Evolutionary conservation across 805 yeast species (phyloP), one percentile per base, ranked within the genome.

Genomic region (Yarrowia sp.): DNA sequence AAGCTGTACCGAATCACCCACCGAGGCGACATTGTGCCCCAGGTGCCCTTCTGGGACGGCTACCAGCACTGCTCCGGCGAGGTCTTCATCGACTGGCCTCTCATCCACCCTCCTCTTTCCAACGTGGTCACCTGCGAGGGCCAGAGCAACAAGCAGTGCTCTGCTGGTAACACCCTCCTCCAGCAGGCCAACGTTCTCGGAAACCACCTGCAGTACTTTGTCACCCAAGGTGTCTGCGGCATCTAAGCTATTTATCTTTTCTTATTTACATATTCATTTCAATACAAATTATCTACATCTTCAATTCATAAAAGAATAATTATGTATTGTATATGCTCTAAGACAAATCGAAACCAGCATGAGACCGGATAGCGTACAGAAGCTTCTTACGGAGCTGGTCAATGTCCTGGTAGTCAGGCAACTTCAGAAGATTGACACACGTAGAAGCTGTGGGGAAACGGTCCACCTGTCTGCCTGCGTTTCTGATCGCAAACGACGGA

Each of bases 361-460:
- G 90, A 0, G 92, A 79, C 62, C 84, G 83, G 55, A 94, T 91
- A 0, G 97, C 84, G 71, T 87, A 90, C 22, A 90, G 70, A 60
- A 93, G 73, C 71, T 91, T 92, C 42, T 80, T 74, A 62, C 79
- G 79, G 42, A 94, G 74, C 1, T 80, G 24, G 39, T 77, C 72
- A 68, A 84, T 87, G 66, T 87, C 76, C 66, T 77, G 74, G 72
- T 94, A 94, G 70, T 91, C 87, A 0, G 99, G 99, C 25, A 94
- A 73, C 69, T 87, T 91, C 64, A 94, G 76, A 63, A 94, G 73
- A 70, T 94, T 94, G 29, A 91, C 89, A 77, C 99, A 94, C 0
- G 99, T 94, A 0, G 97, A 84, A 0, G 98, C 88, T 0, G 97
- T 90, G 0, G 99, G 99, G 38, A 94, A 76, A 29, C 96, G 75